phyloP scores from a whole-genome alignment of 2,329 filamentous ascomycete genomes.

The Trichoderma pleuroti region DNA sequence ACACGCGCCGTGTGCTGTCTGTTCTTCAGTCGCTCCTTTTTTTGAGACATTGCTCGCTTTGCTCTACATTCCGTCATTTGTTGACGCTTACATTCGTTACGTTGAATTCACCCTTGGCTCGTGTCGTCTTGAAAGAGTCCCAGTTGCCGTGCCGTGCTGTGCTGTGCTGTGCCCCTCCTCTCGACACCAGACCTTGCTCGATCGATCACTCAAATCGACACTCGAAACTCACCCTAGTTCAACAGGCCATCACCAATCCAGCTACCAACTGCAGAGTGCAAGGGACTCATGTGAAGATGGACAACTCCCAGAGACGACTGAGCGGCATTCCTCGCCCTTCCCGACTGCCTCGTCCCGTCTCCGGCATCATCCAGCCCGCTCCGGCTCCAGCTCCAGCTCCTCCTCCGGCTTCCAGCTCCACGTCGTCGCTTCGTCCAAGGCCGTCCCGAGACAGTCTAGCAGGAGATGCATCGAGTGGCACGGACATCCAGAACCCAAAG shows the following conservation, averaged over 20 bases:
- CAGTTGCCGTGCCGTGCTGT: too few relatives aligned
- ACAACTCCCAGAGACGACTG: slow-evolving; percentile 35
- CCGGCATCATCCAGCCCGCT: slow-evolving; percentile 32
- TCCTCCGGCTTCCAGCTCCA: slow-evolving; percentile 14
- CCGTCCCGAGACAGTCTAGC: slow-evolving; percentile 31
- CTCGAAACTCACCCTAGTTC: slow-evolving; percentile 18
- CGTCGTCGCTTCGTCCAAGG: slow-evolving; percentile 31
- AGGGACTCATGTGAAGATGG: slow-evolving; percentile 26
- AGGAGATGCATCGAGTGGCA: slow-evolving; percentile 20
- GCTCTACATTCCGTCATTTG: slow-evolving; percentile 7
- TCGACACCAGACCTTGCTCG: not conserved
- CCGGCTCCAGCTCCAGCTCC: slow-evolving; percentile 18
- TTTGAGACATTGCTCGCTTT: not conserved
- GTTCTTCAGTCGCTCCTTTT: not conserved
- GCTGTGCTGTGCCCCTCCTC: slow-evolving; percentile 1
- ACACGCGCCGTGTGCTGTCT: not conserved
- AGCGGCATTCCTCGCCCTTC: slow-evolving; percentile 39
- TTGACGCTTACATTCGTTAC: slow-evolving; percentile 9
- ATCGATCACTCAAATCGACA: slow-evolving; percentile 5
- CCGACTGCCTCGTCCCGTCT: slow-evolving; percentile 35
- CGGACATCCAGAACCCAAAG: slow-evolving; percentile 39
- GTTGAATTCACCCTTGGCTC: not conserved
- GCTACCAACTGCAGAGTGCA: not conserved
- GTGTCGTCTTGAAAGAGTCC: not conserved
- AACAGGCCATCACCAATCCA: not conserved